Percentiles rank a stretch among this genome's conserved stretches.
Conservation (phyloP, 1,284 basidiomycete genomes). For the Vanrija humicola region DNA sequence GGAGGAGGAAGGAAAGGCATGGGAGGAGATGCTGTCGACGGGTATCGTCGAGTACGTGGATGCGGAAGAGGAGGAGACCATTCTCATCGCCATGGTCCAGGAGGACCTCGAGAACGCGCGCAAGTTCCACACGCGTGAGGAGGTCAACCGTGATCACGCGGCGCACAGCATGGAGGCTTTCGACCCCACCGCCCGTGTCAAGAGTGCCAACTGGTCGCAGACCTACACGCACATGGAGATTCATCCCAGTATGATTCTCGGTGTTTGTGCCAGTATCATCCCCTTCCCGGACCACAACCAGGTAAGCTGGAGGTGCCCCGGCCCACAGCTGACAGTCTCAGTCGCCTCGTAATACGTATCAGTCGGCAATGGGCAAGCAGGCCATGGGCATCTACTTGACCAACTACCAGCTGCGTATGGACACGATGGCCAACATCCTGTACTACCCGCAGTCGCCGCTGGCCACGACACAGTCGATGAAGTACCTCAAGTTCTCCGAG, state of each 20-base stretch:
- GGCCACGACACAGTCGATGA: conserved; percentile 97
- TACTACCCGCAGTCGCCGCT: conserved; percentile 99
- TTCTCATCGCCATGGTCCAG: conserved; percentile 98
- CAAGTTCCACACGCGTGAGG: conserved; percentile 25
- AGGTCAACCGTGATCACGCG: conserved; percentile 51
- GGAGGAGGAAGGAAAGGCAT: conserved; percentile 62
- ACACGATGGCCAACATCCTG: conserved; percentile 97
- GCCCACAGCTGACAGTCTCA: conserved; percentile 41
- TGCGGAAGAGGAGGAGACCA: conserved; percentile 98
- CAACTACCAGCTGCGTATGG: conserved; percentile 95
- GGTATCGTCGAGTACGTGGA: conserved; percentile 94
- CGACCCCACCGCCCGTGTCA: conserved; percentile 83
- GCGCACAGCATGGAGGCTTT: conserved; percentile 55
- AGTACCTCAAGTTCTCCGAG: conserved; percentile 96
- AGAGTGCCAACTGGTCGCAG: conserved; percentile 72
- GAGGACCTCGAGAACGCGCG: conserved; percentile 84
- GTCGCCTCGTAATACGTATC: conserved; percentile 99
- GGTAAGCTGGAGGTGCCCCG: conserved; percentile 53
- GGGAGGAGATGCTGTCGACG: conserved; percentile 77
- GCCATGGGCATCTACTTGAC: conserved; percentile 98
- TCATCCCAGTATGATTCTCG: conserved; percentile 98
- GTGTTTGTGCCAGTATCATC: conserved; percentile 97
- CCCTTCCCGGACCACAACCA: conserved; percentile 99
- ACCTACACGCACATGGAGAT: conserved; percentile 99
- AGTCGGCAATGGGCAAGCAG: conserved; percentile 99